Evolutionary conservation across 352 stramenopile species (phyloP).

Genomic region (Phytophthora sojae): DNA sequence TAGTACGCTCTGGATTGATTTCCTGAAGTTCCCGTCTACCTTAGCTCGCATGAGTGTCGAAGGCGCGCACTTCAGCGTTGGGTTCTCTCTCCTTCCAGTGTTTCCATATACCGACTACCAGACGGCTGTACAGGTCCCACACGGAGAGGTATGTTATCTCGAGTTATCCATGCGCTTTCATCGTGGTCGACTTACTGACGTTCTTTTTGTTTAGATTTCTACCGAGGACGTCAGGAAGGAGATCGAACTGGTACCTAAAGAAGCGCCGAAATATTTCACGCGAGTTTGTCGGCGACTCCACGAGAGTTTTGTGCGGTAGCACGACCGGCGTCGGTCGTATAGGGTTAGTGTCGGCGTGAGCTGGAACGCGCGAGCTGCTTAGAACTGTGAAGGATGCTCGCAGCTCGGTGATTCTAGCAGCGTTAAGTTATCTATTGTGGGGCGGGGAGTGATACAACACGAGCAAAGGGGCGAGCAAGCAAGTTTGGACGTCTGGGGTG

Average conservation of each 20-base stretch:
- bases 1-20: constrained; percentile 67
- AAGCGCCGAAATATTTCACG: constrained; percentile 61
- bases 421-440: constrained; percentile 52
- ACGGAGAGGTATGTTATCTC: constrained; percentile 55
- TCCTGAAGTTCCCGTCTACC: constrained; percentile 63
- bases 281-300: constrained; percentile 60
- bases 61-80: constrained; percentile 59
- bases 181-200: not conserved
- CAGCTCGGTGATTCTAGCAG: not conserved
- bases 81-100: constrained; percentile 52
- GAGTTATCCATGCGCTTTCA: not conserved
- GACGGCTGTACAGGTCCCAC: constrained; percentile 46
- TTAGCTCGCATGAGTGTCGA: constrained; percentile 20
- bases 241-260: constrained; percentile 50
- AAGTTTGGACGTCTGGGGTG: constrained; percentile 28
- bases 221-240: constrained; percentile 53
- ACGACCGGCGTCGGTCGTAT: constrained; percentile 6
- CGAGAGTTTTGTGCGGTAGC: constrained; percentile 54
- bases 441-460: constrained; percentile 6
- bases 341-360: constrained; percentile 10
- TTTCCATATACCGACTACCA: constrained; percentile 67
- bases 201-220: constrained; percentile 48
- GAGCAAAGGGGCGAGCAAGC: not conserved
- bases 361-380: not conserved
- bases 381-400: not conserved